Conservation (phyloP, 495 filamentous ascomycete genomes). For the Penicillium roqueforti region DNA sequence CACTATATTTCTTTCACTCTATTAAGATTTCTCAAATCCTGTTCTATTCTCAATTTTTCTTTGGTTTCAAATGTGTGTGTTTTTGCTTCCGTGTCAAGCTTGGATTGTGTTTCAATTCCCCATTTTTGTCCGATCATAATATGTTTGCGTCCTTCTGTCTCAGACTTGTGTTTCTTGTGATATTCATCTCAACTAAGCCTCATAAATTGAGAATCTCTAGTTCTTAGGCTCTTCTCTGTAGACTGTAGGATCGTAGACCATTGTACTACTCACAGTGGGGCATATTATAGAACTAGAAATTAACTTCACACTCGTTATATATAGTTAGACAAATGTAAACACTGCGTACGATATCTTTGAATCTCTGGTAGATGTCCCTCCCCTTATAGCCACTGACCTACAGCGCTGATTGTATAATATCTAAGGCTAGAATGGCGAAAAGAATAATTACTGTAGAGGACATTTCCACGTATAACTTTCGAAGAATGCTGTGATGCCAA, state of each 20-base stretch:
- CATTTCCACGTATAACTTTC: constrained; percentile 9
- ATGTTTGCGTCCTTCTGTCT: neutral
- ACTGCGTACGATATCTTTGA: neutral
- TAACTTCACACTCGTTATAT: neutral
- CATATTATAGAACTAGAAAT: neutral
- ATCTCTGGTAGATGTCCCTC: neutral
- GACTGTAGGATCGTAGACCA: neutral
- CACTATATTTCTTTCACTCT: neutral
- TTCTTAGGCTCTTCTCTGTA: neutral
- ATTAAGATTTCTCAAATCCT: neutral
- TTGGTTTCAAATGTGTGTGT: neutral
- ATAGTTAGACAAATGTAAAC: neutral
- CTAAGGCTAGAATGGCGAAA: neutral
- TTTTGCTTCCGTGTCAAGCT: no score
- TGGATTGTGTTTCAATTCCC: no score
- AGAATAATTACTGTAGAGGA: neutral
- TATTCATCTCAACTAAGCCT: neutral
- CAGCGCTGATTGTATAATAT: neutral
- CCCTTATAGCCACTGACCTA: neutral
- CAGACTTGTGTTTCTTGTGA: neutral
- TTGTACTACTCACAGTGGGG: neutral
- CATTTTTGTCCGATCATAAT: no score
- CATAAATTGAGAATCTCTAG: neutral
- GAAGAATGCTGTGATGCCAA: constrained; percentile 1
- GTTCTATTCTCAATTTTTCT: neutral